Evolutionary conservation across 768 basidiomycete genomes (phyloP).

Genomic region (Porphyrellus cyaneotinctus): DNA sequence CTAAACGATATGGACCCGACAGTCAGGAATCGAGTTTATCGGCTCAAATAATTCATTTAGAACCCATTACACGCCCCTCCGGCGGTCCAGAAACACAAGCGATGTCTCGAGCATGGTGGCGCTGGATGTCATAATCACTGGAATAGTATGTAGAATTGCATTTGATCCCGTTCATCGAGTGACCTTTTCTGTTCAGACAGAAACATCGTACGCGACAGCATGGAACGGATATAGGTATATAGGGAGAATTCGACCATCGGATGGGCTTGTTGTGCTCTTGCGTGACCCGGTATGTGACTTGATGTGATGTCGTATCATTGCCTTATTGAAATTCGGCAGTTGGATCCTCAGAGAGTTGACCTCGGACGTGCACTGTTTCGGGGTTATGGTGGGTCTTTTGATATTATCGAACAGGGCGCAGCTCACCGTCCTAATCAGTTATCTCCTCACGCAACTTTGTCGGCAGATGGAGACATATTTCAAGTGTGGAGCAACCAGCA

Average conservation of each 20-base stretch:
- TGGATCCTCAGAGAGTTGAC: conserved; percentile 24
- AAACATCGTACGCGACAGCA: conserved; percentile 41
- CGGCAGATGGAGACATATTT: conserved; percentile 41
- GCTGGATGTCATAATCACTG: conserved; percentile 51
- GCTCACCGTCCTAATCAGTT: conserved; percentile 32
- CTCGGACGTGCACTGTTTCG: conserved; percentile 40
- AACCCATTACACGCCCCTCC: conserved; percentile 38
- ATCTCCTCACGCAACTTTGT: conserved; percentile 49
- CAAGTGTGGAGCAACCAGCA: conserved; percentile 32
- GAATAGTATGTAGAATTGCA: conserved; percentile 37
- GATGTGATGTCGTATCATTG: not conserved
- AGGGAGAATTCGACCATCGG: conserved; percentile 54
- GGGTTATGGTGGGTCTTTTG: conserved; percentile 41
- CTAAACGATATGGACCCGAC: not conserved
- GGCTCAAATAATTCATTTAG: conserved; percentile 35
- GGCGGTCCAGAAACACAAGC: conserved; percentile 8
- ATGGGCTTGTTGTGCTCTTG: conserved; percentile 54
- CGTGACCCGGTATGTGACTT: conserved; percentile 45
- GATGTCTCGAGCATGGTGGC: conserved; percentile 19
- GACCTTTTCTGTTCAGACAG: conserved; percentile 35
- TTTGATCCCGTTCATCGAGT: not conserved
- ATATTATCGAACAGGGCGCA: not conserved
- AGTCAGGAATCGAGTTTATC: conserved; percentile 31
- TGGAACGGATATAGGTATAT: conserved; percentile 57
- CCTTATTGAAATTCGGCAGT: conserved; percentile 11